Evolutionary conservation across 176 grass and related monocot genomes (phyloP), one percentile per base, ranked within the genome.

Genomic region (Eragrostis nindensis): DNA sequence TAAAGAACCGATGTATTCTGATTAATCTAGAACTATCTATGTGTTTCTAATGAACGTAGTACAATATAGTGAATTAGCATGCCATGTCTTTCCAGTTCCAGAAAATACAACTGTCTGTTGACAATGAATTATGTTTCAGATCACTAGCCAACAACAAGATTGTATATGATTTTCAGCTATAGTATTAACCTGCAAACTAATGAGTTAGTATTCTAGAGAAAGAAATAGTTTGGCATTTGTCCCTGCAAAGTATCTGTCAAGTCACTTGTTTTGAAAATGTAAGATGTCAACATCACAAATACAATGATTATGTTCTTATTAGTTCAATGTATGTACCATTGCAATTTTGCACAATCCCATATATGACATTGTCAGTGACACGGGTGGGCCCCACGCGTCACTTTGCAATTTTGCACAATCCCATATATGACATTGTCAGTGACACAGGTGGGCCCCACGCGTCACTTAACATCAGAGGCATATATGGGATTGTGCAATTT

Each of bases 1-100:
- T 40, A 85, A 74, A 78, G 63, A 75, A 46, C 26, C 66, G n/a
- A 77, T 21, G 46, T 32, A 80, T 82, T 74, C 56, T 67, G 14
- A 79, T 57, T 21, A 86, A 80, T 68, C 7, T 61, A 19, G 30
- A 25, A 78, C n/a, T 64, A 7, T 27, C 39, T n/a, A 43, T 62
- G 42, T 8, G 42, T 80, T 67, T 21, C 4, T 32, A 62, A 80
- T 53, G 75, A 62, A 21, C 5, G 21, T 47, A 57, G 48, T 39
- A 71, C 1, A 45, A 71, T n/a, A 53, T 12, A 64, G 16, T 80
- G 44, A 43, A 79, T 25, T 18, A 80, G 11, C 71, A 70, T 53
- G 52, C 15, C 19, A 63, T 60, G 9, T 22, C 14, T 54, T 62
- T 74, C 44, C 36, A 55, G 21, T 16, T 61, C 27, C 24, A 76